Percentiles rank a stretch among this genome's conserved stretches.
phyloP scores from a whole-genome alignment of 805 yeast species.

The Kodamaea sagamina region DNA sequence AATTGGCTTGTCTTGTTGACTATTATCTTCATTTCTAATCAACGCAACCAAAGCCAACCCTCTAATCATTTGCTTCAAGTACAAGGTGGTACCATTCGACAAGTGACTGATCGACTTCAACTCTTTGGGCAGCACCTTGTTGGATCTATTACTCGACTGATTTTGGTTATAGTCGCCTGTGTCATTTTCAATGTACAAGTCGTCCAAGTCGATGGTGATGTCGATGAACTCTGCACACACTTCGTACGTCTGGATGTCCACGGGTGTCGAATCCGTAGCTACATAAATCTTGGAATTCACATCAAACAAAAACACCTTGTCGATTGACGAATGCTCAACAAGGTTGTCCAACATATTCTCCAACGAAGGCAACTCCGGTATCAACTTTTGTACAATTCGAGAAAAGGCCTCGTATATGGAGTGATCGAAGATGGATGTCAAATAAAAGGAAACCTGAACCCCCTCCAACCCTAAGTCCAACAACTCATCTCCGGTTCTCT shows the following conservation, averaged over 20 bases:
- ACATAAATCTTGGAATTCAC: constrained; percentile 90
- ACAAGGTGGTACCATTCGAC: constrained; percentile 80
- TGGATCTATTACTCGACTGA: neutral
- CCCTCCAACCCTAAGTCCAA: constrained; percentile 88
- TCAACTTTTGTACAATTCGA: constrained; percentile 85
- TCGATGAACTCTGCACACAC: constrained; percentile 97
- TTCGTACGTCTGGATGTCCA: constrained; percentile 92
- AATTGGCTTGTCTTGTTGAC: constrained; percentile 9
- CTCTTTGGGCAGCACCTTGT: constrained; percentile 28
- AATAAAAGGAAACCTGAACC: constrained; percentile 85
- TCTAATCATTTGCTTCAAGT: constrained; percentile 87
- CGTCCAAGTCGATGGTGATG: constrained; percentile 85
- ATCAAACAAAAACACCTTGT: constrained; percentile 90
- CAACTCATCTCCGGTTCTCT: constrained; percentile 89
- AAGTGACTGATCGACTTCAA: constrained; percentile 71
- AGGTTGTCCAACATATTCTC: constrained; percentile 87
- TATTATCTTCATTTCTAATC: constrained; percentile 61
- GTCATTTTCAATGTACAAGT: constrained; percentile 52
- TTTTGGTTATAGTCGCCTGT: constrained; percentile 16
- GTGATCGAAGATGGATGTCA: constrained; percentile 93
- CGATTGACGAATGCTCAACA: constrained; percentile 86
- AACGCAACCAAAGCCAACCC: constrained; percentile 90
- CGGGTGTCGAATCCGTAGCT: constrained; percentile 95
- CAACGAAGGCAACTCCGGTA: constrained; percentile 82
- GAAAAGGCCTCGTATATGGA: constrained; percentile 95